Evolutionary conservation across 441 rosid genomes (phyloP).

Genomic region (Brassica hybrid): DNA sequence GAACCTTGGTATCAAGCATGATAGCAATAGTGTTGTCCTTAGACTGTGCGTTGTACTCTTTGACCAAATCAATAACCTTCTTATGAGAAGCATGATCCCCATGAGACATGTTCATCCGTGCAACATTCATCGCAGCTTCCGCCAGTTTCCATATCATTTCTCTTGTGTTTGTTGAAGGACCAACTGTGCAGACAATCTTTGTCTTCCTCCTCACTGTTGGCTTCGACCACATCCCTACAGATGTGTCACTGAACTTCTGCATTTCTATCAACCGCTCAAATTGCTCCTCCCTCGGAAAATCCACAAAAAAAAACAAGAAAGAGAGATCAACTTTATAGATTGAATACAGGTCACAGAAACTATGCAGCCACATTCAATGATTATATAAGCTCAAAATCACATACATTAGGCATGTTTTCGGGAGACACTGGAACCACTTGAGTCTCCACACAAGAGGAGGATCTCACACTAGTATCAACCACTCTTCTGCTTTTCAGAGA

Average conservation of each 20-base stretch:
- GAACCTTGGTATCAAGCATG: slow-evolving; percentile 96
- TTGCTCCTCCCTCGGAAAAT: slow-evolving; percentile 55
- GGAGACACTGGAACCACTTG: slow-evolving; percentile 77
- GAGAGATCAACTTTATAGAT: not conserved
- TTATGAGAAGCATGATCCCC: slow-evolving; percentile 98
- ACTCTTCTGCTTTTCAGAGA: slow-evolving; percentile 43
- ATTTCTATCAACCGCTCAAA: slow-evolving; percentile 54
- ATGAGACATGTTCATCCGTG: slow-evolving; percentile 95
- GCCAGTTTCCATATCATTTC: slow-evolving; percentile 89
- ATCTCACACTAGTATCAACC: slow-evolving; percentile 52
- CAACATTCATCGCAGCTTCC: slow-evolving; percentile 97
- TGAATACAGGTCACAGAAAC: not conserved
- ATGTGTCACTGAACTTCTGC: slow-evolving; percentile 65
- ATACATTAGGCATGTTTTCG: slow-evolving; percentile 66
- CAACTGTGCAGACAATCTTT: slow-evolving; percentile 94
- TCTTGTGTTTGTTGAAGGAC: slow-evolving; percentile 85
- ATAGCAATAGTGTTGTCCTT: slow-evolving; percentile 92
- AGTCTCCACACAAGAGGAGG: slow-evolving; percentile 60
- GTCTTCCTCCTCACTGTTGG: slow-evolving; percentile 86
- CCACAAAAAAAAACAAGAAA: not conserved
- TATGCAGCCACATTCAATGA: not conserved
- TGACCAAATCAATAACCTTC: slow-evolving; percentile 93
- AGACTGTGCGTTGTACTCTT: slow-evolving; percentile 90
- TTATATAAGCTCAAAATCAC: not conserved
- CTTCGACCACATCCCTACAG: slow-evolving; percentile 76